A percentile compares a stretch with the other conserved stretches of the same genome.
Evolutionary conservation across 805 yeast genomes (phyloP).

Genomic region (Saccharomycopsis sp.): DNA sequence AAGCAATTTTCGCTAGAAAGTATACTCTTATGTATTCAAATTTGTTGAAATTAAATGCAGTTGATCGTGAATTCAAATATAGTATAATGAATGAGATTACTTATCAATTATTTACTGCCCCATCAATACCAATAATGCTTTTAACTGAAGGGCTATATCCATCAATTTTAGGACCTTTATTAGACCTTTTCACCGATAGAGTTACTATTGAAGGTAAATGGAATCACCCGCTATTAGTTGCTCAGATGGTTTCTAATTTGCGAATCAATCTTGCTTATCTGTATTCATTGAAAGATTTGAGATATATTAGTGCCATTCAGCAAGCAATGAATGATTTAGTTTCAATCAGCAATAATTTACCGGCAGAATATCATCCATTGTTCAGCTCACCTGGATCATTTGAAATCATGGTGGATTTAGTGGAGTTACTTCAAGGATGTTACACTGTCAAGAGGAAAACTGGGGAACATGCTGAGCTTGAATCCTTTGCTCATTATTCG

Average conservation of each 20-base stretch:
- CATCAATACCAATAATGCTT: conserved; percentile 40
- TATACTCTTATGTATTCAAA: conserved; percentile 9
- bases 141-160: conserved; percentile 1
- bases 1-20: conserved; percentile 24
- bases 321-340: conserved; percentile 1
- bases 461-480: conserved; percentile 13
- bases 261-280: too few relatives aligned
- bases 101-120: conserved; percentile 85
- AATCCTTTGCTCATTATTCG: not conserved
- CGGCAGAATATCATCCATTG: not conserved
- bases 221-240: not conserved
- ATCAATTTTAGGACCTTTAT: not conserved
- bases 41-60: conserved; percentile 13
- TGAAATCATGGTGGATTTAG: not conserved
- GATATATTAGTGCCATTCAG: not conserved
- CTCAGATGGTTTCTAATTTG: not conserved
- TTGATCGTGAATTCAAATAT: conserved; percentile 85
- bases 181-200: not conserved
- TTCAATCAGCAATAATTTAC: conserved; percentile 4
- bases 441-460: conserved; percentile 6
- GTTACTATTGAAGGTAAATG: not conserved
- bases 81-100: conserved; percentile 69
- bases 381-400: not conserved
- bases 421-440: conserved; percentile 7
- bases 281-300: not conserved